phyloP scores from a whole-genome alignment of 345 rosid genomes.

The Hibiscus tridactylites region DNA sequence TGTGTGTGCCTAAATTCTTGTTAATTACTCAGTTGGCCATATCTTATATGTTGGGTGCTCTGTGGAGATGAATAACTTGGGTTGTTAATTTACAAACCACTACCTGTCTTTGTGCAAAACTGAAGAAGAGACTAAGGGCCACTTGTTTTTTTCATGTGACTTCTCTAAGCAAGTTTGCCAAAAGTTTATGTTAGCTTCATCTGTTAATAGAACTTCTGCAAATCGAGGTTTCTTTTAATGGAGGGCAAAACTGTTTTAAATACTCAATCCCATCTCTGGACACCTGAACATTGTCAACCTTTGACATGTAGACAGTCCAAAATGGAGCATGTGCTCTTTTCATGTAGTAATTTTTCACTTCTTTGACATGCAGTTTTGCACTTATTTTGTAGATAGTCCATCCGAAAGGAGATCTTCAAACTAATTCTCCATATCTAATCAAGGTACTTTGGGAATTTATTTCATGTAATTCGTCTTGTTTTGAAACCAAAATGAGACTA shows the following conservation, averaged over 20 bases:
- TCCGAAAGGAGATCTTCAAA: constrained; percentile 53
- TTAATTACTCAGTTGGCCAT: neutral
- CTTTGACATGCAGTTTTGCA: constrained; percentile 85
- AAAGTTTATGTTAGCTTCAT: too few relatives aligned
- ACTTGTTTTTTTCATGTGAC: neutral
- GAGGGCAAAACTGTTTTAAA: neutral
- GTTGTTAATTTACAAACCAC: neutral
- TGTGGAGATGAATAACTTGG: neutral
- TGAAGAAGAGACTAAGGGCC: neutral
- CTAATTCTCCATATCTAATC: constrained; percentile 64
- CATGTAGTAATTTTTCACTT: constrained; percentile 53
- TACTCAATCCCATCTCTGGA: neutral
- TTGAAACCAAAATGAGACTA: neutral
- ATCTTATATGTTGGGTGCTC: neutral
- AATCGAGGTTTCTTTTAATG: neutral
- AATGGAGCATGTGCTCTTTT: constrained; percentile 15
- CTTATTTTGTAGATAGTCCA: constrained; percentile 79
- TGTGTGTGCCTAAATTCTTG: neutral
- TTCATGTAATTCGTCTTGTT: neutral
- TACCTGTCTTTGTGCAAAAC: neutral
- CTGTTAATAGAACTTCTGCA: neutral
- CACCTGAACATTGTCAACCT: neutral
- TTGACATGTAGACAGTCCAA: neutral
- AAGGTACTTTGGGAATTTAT: constrained; percentile 35
- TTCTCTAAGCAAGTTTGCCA: too few relatives aligned